Conservation (phyloP, 1,284 basidiomycete genomes). For the Athelia sp. region DNA sequence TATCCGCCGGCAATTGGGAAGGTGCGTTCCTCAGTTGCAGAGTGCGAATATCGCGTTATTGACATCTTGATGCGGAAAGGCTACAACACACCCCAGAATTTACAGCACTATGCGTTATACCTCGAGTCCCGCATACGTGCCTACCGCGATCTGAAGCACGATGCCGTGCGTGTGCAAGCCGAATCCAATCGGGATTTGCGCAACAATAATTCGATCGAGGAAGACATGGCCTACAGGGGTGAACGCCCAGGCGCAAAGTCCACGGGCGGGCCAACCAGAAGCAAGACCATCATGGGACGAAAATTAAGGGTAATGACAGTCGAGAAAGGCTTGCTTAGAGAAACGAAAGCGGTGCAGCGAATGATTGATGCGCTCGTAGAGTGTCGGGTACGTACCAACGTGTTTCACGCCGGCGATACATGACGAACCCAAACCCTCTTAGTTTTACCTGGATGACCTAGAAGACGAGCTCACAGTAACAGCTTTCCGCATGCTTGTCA, state of each 20-base stretch:
- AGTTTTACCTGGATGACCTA: constrained; percentile 94
- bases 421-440: constrained; percentile 5
- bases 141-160: constrained; percentile 90
- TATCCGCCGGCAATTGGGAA: constrained; percentile 77
- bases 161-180: constrained; percentile 86
- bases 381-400: constrained; percentile 64
- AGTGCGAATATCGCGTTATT: constrained; percentile 3
- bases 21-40: constrained; percentile 41
- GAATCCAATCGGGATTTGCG: constrained; percentile 84
- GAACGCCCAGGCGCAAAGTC: constrained; percentile 13
- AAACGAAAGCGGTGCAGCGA: constrained; percentile 87
- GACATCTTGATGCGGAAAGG: constrained; percentile 38
- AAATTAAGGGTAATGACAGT: constrained; percentile 91
- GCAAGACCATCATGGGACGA: constrained; percentile 76
- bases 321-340: constrained; percentile 91
- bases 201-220: constrained; percentile 55
- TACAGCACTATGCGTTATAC: constrained; percentile 86
- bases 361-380: constrained; percentile 86
- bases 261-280: constrained; percentile 38
- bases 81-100: constrained; percentile 80
- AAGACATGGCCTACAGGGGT: constrained; percentile 29
- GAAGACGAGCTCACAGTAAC: constrained; percentile 90
- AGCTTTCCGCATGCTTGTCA: constrained; percentile 93
- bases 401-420: neutral
- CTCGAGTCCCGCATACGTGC: constrained; percentile 87